Conservation (phyloP, 305 asterid species). For the Fraxinus platypoda region DNA sequence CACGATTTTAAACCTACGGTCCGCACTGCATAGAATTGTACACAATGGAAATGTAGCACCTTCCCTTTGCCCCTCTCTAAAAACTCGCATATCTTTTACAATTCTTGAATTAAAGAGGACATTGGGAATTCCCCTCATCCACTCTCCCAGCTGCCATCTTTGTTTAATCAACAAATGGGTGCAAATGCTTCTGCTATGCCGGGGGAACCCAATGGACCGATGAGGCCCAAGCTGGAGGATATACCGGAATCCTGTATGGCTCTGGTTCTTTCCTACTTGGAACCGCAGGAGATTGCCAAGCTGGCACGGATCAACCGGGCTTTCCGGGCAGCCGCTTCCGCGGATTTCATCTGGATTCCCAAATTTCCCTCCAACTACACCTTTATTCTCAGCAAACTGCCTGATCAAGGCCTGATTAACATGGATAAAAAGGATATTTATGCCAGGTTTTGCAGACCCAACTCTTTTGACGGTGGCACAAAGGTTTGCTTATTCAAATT, state of each 20-base stretch:
- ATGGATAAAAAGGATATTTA: constrained; percentile 55
- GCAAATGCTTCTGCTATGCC: constrained; percentile 33
- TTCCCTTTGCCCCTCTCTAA: not conserved
- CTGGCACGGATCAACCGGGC: constrained; percentile 60
- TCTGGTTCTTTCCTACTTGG: constrained; percentile 51
- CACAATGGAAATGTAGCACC: not conserved
- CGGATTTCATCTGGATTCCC: constrained; percentile 72
- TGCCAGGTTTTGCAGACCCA: constrained; percentile 46
- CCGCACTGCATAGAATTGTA: constrained; percentile 20
- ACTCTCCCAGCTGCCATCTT: constrained; percentile 12
- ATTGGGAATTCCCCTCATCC: not conserved
- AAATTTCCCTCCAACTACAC: constrained; percentile 56
- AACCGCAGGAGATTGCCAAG: constrained; percentile 72
- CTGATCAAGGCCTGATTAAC: constrained; percentile 25
- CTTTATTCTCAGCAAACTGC: constrained; percentile 37
- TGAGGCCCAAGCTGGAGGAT: constrained; percentile 53
- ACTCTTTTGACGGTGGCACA: constrained; percentile 52
- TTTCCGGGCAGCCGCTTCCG: constrained; percentile 67
- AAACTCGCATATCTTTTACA: not conserved
- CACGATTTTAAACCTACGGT: not conserved
- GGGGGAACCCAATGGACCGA: constrained; percentile 24
- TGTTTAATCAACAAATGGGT: constrained; percentile 31
- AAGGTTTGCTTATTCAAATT: constrained; percentile 41
- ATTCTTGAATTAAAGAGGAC: not conserved
- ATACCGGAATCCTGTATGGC: constrained; percentile 77